Evolutionary conservation across 1,284 basidiomycete genomes (phyloP).

Genomic region (Tylopilus sp.): DNA sequence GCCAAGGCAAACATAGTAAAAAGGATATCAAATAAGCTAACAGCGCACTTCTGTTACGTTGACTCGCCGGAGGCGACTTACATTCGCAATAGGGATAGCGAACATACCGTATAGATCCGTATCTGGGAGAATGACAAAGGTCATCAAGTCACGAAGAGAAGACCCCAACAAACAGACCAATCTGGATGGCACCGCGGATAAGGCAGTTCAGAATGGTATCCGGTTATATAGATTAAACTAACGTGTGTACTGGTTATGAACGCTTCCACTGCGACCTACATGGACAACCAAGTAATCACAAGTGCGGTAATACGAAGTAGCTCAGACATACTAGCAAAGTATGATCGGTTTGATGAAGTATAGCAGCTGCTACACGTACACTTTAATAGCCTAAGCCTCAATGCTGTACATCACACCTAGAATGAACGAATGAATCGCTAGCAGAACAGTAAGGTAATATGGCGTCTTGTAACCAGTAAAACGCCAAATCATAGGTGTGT

Average conservation of each 20-base stretch:
- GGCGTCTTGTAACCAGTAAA: conserved; percentile 15
- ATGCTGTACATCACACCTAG: conserved; percentile 28
- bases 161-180: conserved; percentile 43
- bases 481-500: conserved; percentile 18
- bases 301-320: conserved; percentile 27
- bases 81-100: conserved; percentile 36
- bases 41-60: too few species aligned
- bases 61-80: conserved; percentile 18
- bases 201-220: conserved; percentile 38
- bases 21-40: too few species aligned
- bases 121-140: conserved; percentile 34
- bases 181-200: conserved; percentile 48
- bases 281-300: conserved; percentile 41
- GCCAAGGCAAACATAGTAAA: too few species aligned
- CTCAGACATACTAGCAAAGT: conserved; percentile 25
- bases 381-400: conserved; percentile 36
- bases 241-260: conserved; percentile 41
- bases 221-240: conserved; percentile 12
- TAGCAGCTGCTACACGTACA: conserved; percentile 29
- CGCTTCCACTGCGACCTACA: conserved; percentile 42
- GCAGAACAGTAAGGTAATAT: conserved; percentile 31
- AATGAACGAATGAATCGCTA: conserved; percentile 39
- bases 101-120: conserved; percentile 7
- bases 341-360: neutral
- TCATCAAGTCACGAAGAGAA: conserved; percentile 46